Conservation (phyloP, 768 basidiomycete genomes). For the Auricularia cornea region DNA sequence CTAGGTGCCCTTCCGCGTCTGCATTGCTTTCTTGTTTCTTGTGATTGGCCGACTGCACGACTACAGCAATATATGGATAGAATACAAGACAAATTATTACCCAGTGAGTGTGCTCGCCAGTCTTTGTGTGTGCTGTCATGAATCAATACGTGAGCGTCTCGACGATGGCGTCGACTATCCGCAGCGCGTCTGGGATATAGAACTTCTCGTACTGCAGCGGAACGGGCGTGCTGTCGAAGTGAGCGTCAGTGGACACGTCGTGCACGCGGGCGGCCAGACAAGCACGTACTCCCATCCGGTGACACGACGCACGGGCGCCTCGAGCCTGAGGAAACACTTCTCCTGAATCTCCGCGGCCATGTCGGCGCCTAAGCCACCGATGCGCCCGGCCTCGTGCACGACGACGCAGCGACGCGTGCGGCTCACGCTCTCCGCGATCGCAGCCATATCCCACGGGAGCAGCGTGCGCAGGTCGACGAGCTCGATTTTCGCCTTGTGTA, state of each 20-base stretch:
- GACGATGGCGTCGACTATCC: conserved; percentile 74
- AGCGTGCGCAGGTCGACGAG: conserved; percentile 87
- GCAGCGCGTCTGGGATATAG: conserved; percentile 78
- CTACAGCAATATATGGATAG: neutral
- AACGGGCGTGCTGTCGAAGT: conserved; percentile 55
- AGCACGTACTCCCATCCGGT: conserved; percentile 88
- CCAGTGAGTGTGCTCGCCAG: too few relatives aligned
- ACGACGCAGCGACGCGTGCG: conserved; percentile 80
- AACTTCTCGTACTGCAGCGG: conserved; percentile 88
- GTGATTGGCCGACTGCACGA: neutral
- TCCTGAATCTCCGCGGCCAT: conserved; percentile 88
- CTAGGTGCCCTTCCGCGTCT: neutral
- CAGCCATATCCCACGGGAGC: conserved; percentile 81
- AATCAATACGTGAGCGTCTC: conserved; percentile 68
- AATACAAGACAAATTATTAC: neutral
- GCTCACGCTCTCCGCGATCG: conserved; percentile 71
- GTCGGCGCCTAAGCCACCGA: conserved; percentile 83
- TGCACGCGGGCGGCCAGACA: conserved; percentile 1
- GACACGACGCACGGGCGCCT: conserved; percentile 80
- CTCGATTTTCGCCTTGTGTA: conserved; percentile 69
- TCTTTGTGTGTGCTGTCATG: neutral
- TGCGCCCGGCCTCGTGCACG: conserved; percentile 86
- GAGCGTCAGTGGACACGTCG: conserved; percentile 2
- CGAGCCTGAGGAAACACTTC: conserved; percentile 77
- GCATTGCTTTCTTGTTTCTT: neutral